phyloP scores from a whole-genome alignment of 169 alveolate genomes.

The Prorocentrum cordatum region DNA sequence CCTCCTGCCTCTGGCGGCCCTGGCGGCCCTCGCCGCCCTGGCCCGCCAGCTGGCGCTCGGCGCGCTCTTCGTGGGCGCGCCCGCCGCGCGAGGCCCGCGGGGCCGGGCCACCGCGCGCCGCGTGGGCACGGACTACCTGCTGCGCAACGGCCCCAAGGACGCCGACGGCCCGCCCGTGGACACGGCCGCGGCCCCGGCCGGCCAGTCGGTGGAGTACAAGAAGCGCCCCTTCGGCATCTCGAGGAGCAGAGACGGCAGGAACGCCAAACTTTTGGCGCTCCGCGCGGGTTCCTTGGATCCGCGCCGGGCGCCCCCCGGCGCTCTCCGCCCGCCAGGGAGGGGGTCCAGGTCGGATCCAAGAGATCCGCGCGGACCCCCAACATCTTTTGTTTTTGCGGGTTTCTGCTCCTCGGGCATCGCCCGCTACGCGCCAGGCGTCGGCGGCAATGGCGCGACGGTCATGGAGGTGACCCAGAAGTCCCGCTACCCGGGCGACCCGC shows the following conservation, averaged over 20 bases:
- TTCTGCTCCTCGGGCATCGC: no score
- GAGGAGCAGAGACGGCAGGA: no score
- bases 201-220: background rate
- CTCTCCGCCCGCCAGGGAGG: no score
- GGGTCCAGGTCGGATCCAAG: no score
- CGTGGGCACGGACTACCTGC: slow-evolving; percentile 62
- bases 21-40: background rate
- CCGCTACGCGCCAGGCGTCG: slow-evolving; percentile 56
- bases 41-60: background rate
- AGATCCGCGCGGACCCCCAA: no score
- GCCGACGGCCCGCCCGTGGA: slow-evolving; percentile 40
- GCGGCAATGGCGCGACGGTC: slow-evolving; percentile 57
- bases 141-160: slow-evolving; percentile 68
- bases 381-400: no score
- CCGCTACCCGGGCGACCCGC: slow-evolving; percentile 66
- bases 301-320: no score
- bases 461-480: slow-evolving; percentile 43
- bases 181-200: slow-evolving; percentile 11
- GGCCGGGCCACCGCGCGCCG: background rate
- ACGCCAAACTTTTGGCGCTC: no score
- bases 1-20: background rate
- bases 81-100: background rate
- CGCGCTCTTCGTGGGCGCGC: background rate
- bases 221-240: slow-evolving; percentile 63
- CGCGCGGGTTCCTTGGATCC: no score